Base-by-base conservation (phyloP, 306 rosid species). In the Pterocarpus santalinus region DNA sequence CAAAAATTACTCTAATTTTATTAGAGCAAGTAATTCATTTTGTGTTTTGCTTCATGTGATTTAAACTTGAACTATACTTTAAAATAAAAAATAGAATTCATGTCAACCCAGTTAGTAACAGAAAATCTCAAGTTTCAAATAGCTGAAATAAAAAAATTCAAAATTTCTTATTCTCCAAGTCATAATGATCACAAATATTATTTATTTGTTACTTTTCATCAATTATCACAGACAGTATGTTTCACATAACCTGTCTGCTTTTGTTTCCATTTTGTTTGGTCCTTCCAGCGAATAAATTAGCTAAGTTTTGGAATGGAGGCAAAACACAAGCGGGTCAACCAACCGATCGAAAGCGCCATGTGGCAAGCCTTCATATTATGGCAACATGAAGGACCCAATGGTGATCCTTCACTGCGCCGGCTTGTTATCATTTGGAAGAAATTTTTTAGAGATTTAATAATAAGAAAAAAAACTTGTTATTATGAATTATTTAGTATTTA, bases 351-450 rank as follows among this genome's bases (percentile, higher is more conserved):
- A 49, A 47, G 61, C 44, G 39, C 75, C 75, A 69, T 69, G 12
- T 69, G 75, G 75, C 38, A 69, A 69, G 14, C 75, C 43, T 46
- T 69, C 14, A 30, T 49, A 12, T 49, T 30, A 30, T 69, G 61
- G 61, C 61, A 1, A 12, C 13, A 9, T 32, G 11, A 35, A 12
- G 61, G 61, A 69, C n/a, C 11, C 17, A 69, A 69, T 7, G 8
- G 5, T 2, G 55, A 17, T 46, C 33, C 65, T 55, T 15, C 76
- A n/a, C 49, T 5, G 0, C 34, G 35, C 33, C 76, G 51, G 65
- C 65, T 53, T 52, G 47, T 8, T 4, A 16, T 34, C 49, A 8
- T 46, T 67, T 67, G 55, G 53, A 62, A 32, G 8, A 43, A 52
- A 14, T 52, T 4, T 52, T 52, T 52, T n/a, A 13, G 53, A 2